A percentile compares a stretch with the other conserved stretches of the same genome.
Evolutionary conservation across 805 yeast genomes (phyloP).

Genomic region (Sugiyamaella americana): DNA sequence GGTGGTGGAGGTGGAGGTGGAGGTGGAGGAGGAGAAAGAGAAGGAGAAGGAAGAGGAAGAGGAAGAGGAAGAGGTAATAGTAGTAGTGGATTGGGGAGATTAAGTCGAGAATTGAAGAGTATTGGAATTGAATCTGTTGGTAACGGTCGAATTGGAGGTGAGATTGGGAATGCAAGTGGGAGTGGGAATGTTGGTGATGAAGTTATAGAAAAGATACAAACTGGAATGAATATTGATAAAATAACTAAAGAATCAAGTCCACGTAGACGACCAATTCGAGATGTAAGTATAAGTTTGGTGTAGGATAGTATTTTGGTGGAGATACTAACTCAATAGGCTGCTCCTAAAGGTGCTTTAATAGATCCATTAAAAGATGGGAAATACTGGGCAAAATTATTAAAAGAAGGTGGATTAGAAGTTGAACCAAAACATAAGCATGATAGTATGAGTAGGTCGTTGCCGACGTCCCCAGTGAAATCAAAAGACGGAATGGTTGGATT

Average conservation of each 20-base stretch:
- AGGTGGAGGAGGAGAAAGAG: background rate
- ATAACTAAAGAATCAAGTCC: background rate
- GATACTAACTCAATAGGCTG: conserved; percentile 12
- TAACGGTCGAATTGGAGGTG: no score
- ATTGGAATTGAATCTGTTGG: no score
- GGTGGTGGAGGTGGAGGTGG: background rate
- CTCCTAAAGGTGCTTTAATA: conserved; percentile 17
- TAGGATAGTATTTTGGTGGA: background rate
- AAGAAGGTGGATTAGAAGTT: background rate
- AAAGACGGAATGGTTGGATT: background rate
- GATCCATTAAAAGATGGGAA: conserved; percentile 18
- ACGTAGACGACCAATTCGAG: background rate
- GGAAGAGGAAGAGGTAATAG: background rate
- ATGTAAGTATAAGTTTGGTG: background rate
- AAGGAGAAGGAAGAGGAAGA: background rate
- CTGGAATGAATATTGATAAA: no score
- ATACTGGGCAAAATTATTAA: conserved; percentile 16
- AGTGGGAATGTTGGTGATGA: no score
- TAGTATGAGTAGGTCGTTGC: background rate
- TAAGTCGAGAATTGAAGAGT: no score
- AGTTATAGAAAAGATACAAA: no score
- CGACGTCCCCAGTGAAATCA: background rate
- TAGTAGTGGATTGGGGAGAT: no score
- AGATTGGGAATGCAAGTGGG: background rate
- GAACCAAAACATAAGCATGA: no score